Evolutionary conservation across 2,329 filamentous ascomycete genomes (phyloP), one percentile per base, ranked within the genome.

Genomic region (Penicillium sclerotigenum): DNA sequence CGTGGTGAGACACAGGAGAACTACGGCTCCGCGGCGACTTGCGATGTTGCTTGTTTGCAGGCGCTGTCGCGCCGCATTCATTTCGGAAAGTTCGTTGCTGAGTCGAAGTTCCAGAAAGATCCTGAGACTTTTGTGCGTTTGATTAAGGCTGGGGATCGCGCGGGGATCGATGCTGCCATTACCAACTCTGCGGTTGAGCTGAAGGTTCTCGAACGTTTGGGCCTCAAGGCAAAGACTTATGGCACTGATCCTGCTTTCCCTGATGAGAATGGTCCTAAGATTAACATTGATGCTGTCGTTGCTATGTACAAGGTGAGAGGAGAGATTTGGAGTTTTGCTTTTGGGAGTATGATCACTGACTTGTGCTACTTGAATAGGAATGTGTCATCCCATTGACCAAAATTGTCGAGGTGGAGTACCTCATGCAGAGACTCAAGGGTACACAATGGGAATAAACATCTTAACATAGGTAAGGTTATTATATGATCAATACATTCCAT

Each of bases 321-420:
- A 50, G 7, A 14, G 40, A 28, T 50, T 18, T 20, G 7, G 6
- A 14, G 8, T 29, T 36, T 31, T 40, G 22, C 16, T 48, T 26
- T 31, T 7, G 11, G n/a, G 2, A 34, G 16, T 26, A 24, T 24
- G 22, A 22, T 29, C 33, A 24, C 45, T 60, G 26, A 61, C 37
- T 46, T 33, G 7, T 47, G 6, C 31, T 52, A 29, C 29, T 55
- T 14, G 22, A 5, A 38, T 33, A 75, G 75, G 86, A 81, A 84
- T 96, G 73, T 76, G 92, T 99, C 58, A 99, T 99, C 65, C 94
- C 94, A 0, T 76, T 97, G 73, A 99, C 94, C n/a, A 99, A 99
- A 75, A 88, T 91, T 61, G 93, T 99, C 38, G 94, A 99, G 80
- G 91, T 99, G 10, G 94, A 99, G 67, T 99, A 99, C 73, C 80